Evolutionary conservation across 176 grass and related monocot species (phyloP).

Genomic region (Carex cristatella): DNA sequence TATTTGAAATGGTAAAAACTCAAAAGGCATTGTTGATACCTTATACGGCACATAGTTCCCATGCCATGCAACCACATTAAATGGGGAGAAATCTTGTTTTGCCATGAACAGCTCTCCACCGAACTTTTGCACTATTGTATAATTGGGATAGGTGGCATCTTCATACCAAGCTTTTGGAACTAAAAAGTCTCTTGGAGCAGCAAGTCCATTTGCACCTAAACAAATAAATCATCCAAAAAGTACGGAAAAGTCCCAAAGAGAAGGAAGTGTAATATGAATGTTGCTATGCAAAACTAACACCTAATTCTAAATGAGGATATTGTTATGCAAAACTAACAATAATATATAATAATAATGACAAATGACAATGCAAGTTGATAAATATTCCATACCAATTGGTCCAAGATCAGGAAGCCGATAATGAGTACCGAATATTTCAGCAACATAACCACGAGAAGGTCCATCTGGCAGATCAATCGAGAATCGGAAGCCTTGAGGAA

Average conservation of each 20-base stretch:
- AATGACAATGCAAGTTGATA: background rate
- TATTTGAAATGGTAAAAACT: background rate
- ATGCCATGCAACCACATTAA: slow-evolving; percentile 95
- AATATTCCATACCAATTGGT: slow-evolving; percentile 53
- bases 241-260: background rate
- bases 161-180: slow-evolving; percentile 79
- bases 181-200: slow-evolving; percentile 78
- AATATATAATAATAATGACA: background rate
- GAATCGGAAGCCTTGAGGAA: slow-evolving; percentile 91
- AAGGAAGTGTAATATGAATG: background rate
- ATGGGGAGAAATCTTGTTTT: slow-evolving; percentile 87
- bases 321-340: background rate
- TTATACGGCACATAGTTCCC: slow-evolving; percentile 96
- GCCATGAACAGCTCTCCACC: slow-evolving; percentile 82
- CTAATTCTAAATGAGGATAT: background rate
- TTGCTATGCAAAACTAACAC: background rate
- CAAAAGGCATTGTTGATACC: slow-evolving; percentile 30
- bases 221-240: background rate
- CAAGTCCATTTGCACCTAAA: slow-evolving; percentile 85
- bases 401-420: slow-evolving; percentile 95
- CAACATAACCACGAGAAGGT: slow-evolving; percentile 74
- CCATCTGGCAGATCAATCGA: slow-evolving; percentile 62
- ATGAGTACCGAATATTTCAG: slow-evolving; percentile 84
- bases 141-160: slow-evolving; percentile 50
- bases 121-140: slow-evolving; percentile 76